Evolutionary conservation across 108 stramenopile genomes (phyloP), one percentile per base, ranked within the genome.

Genomic region (Pseudonitzschia multistriata): DNA sequence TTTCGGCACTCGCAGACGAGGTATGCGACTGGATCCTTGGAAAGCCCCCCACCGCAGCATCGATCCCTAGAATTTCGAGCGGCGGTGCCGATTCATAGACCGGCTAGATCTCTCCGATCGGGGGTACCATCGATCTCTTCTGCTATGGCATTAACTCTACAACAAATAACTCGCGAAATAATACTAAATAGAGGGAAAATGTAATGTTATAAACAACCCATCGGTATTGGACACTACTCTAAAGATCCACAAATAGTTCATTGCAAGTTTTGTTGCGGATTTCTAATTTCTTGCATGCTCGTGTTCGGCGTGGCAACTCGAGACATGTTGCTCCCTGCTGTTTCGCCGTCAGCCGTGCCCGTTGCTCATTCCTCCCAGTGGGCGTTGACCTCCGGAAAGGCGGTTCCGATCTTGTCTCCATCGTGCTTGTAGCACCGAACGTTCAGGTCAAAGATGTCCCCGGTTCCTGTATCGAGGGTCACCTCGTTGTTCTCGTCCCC

Each of bases 11-110:
- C 62, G 85, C 89, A 15, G 64, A 88, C 35, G 92, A 90, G 72
- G 73, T 93, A 0, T 80, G 72, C 5, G 73, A 76, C 37, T 93
- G 87, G 86, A 80, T 93, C 35, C 49, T 89, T 36, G 92, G 92
- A 11, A 82, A 82, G 29, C 49, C 53, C 49, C 83, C 83, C 17
- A 65, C 56, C 7, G 3, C 21, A 8, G 24, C 50, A 22, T 22
- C 25, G 50, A 22, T 22, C 24, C 50, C 50, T 8, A 2, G 8
- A 52, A 24, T 52, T 52, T 25, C 24, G 24, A 25, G 8, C 50
- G 24, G 25, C 21, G 24, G 50, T 24, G 24, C 22, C 25, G 50
- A 45, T 13, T 4, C 42, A 45, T 45, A 45, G 42, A 17, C 42
- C 42, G 42, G n/a, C n/a, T n/a, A n/a, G n/a, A n/a, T n/a, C n/a